Percentiles rank a stretch among this genome's conserved stretches.
These are phyloP conservation scores for Podaxis carcinomalis DNA, from an alignment of 768 basidiomycete species.

Conservation along the genomic window DNA sequence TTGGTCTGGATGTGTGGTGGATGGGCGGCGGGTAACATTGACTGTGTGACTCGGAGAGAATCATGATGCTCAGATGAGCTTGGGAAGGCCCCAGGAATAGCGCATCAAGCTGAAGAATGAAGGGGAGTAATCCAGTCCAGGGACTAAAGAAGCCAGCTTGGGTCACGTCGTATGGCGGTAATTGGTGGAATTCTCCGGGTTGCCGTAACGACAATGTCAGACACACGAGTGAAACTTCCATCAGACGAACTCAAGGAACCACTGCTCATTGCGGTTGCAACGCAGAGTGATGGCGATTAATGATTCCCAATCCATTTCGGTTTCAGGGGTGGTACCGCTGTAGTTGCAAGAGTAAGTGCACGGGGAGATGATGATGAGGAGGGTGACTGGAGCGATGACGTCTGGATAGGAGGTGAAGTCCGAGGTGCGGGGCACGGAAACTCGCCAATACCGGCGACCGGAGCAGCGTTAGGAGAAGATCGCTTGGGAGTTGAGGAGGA, in stretches of 20 bases:
- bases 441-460: conserved; percentile 5
- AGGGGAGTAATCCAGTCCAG: no score
- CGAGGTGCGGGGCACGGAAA: neutral
- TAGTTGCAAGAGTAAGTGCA: neutral
- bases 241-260: neutral
- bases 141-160: no score
- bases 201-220: neutral
- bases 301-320: neutral
- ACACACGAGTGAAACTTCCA: neutral
- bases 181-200: neutral
- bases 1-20: no score
- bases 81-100: no score
- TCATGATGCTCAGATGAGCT: no score
- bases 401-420: neutral
- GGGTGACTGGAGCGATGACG: conserved; percentile 1
- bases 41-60: no score
- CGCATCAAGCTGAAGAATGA: no score
- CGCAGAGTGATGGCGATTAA: neutral
- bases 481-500: neutral
- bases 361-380: conserved; percentile 1
- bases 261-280: neutral
- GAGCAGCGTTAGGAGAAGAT: neutral
- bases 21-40: no score
- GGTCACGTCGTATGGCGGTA: no score
- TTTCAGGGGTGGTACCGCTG: neutral